These are phyloP conservation scores for Ceratocystis harringtonii DNA, from an alignment of 2,329 filamentous ascomycete genomes.

Conservation along the genomic window DNA sequence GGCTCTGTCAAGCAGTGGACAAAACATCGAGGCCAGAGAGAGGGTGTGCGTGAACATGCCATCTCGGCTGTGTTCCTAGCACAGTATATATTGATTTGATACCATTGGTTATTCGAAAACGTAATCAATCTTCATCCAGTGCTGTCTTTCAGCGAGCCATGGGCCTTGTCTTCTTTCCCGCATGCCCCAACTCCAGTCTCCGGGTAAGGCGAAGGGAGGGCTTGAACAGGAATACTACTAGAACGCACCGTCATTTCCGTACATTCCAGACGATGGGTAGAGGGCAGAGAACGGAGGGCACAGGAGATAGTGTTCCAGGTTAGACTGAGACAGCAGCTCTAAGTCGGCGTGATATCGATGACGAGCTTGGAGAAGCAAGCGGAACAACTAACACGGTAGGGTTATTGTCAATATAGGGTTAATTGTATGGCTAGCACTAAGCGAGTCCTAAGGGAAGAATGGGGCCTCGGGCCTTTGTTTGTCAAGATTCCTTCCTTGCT, in stretches of 20 bases:
- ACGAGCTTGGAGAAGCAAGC: background rate
- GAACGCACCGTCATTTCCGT: background rate
- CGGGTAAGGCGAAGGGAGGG: background rate
- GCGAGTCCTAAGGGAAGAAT: background rate
- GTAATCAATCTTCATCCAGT: background rate
- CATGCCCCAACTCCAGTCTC: background rate
- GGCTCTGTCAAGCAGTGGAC: background rate
- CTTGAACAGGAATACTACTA: background rate
- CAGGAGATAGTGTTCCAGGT: background rate
- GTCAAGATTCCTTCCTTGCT: background rate
- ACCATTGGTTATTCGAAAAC: background rate
- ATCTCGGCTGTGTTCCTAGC: background rate
- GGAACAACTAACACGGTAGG: background rate
- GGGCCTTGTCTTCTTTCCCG: background rate
- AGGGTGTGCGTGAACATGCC: background rate
- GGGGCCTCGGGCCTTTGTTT: slow-evolving; percentile 5
- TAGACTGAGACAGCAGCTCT: too few relatives aligned
- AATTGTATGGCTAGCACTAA: background rate
- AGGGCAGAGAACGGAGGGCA: background rate
- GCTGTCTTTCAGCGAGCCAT: background rate
- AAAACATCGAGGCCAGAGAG: background rate
- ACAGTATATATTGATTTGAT: background rate
- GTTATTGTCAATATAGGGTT: background rate
- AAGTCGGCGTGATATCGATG: too few relatives aligned
- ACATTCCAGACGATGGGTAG: background rate